A percentile compares a stretch with the other conserved stretches of the same genome.
phyloP scores from a whole-genome alignment of 2,329 filamentous ascomycete genomes.

The Fonsecaea pedrosoi region DNA sequence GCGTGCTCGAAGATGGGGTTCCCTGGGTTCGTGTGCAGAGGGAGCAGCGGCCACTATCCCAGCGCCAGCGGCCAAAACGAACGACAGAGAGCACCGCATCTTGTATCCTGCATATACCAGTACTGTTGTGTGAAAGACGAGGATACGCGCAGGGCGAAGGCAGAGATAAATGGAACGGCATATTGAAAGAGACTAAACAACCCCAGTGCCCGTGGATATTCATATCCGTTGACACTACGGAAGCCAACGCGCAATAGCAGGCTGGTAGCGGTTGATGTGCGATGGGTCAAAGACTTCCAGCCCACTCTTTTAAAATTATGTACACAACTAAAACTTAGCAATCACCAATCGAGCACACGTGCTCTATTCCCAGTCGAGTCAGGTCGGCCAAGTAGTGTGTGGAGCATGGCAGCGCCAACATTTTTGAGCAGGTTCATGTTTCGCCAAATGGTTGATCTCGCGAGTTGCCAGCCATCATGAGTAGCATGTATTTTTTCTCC shows the following conservation, averaged over 20 bases:
- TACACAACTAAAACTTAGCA: slow-evolving; percentile 13
- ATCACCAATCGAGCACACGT: slow-evolving; percentile 6
- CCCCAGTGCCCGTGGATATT: background rate
- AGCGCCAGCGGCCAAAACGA: slow-evolving; percentile 28
- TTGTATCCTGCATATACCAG: slow-evolving; percentile 8
- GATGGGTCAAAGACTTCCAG: slow-evolving; percentile 12
- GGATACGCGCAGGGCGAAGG: slow-evolving; percentile 5
- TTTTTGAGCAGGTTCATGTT: slow-evolving; percentile 6
- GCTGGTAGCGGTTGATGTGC: slow-evolving; percentile 1
- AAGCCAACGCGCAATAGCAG: background rate
- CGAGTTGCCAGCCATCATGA: slow-evolving; percentile 8
- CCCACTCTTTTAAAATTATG: slow-evolving; percentile 22
- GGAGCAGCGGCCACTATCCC: slow-evolving; percentile 36
- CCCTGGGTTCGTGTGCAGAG: slow-evolving; percentile 38
- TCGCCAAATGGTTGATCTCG: slow-evolving; percentile 14
- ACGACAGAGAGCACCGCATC: slow-evolving; percentile 28
- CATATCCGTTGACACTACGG: background rate
- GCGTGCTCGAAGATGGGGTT: slow-evolving; percentile 39
- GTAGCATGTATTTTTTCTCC: background rate
- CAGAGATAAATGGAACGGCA: slow-evolving; percentile 12
- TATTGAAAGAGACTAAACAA: slow-evolving; percentile 7
- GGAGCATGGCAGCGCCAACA: slow-evolving; percentile 9
- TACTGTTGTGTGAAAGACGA: background rate
- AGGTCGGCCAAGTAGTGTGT: slow-evolving; percentile 6
- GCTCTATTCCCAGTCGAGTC: slow-evolving; percentile 4